phyloP scores from a whole-genome alignment of 305 asterid genomes.

The Fraxinus latifolia region DNA sequence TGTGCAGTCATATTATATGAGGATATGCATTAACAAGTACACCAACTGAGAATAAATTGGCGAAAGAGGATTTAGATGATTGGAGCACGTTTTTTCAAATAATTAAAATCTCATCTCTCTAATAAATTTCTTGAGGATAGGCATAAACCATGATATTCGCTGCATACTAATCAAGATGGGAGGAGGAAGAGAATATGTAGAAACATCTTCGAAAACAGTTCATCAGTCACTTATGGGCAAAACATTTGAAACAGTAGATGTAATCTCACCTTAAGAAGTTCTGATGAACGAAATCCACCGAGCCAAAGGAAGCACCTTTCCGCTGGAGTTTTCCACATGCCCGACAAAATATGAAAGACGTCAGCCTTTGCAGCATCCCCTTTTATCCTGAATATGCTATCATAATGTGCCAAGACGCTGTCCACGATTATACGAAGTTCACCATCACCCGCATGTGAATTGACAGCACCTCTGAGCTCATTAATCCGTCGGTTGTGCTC shows the following conservation, averaged over 20 bases:
- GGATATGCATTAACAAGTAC: background rate
- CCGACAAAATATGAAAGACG: background rate
- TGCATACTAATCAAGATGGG: background rate
- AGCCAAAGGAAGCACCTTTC: constrained; percentile 1
- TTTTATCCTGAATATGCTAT: background rate
- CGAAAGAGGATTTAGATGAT: background rate
- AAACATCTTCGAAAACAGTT: background rate
- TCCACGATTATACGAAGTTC: background rate
- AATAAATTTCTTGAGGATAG: background rate
- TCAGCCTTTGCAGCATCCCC: constrained; percentile 2
- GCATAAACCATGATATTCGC: background rate
- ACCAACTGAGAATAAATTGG: background rate
- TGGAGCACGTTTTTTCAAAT: background rate
- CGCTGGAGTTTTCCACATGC: background rate
- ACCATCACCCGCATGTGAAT: background rate
- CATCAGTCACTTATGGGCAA: background rate
- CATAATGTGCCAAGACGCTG: background rate
- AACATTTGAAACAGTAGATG: background rate
- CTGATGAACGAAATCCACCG: background rate
- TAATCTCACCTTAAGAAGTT: background rate
- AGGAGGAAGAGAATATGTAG: background rate
- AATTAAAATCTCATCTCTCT: background rate
- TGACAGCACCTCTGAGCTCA: background rate
- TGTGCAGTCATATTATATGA: background rate
- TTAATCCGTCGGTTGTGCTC: constrained; percentile 1